Percentiles rank a stretch among this genome's conserved stretches.
These are phyloP conservation scores for Powellomyces hirtus DNA, from an alignment of 192 early-diverging fungal species.

Conservation along the genomic window DNA sequence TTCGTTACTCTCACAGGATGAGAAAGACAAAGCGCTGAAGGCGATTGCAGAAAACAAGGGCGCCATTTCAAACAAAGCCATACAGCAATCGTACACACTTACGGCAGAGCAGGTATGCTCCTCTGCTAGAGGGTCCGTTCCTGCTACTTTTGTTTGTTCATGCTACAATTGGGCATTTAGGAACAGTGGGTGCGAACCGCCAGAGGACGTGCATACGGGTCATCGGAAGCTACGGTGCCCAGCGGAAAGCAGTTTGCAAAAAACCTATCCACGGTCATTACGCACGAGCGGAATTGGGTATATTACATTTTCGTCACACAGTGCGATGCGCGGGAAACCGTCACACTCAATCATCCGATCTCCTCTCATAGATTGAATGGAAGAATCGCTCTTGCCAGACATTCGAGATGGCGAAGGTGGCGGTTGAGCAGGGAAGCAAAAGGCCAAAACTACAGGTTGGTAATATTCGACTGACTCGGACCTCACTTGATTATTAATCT, in stretches of 20 bases:
- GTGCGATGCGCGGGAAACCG: not conserved
- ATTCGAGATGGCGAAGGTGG: conserved; percentile 59
- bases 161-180: not conserved
- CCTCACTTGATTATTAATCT: not conserved
- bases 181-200: conserved; percentile 56
- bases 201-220: conserved; percentile 43
- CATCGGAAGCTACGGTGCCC: conserved; percentile 53
- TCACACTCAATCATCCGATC: not conserved
- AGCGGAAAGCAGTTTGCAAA: conserved; percentile 63
- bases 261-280: conserved; percentile 65
- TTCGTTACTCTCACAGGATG: conserved; percentile 46
- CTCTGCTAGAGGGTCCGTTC: not conserved
- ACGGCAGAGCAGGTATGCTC: conserved; percentile 28
- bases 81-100: conserved; percentile 38
- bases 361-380: conserved; percentile 62
- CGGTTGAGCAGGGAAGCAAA: conserved; percentile 35
- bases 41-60: conserved; percentile 21
- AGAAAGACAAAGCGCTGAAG: conserved; percentile 45
- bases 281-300: conserved; percentile 76
- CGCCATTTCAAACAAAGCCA: conserved; percentile 55
- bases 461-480: too few relatives aligned
- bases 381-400: conserved; percentile 73
- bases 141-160: not conserved
- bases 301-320: not conserved
- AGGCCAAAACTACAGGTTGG: conserved; percentile 34